Evolutionary conservation across 2,329 filamentous ascomycete species (phyloP), one percentile per base, ranked within the genome.

Genomic region (Scedosporium dehoogii): DNA sequence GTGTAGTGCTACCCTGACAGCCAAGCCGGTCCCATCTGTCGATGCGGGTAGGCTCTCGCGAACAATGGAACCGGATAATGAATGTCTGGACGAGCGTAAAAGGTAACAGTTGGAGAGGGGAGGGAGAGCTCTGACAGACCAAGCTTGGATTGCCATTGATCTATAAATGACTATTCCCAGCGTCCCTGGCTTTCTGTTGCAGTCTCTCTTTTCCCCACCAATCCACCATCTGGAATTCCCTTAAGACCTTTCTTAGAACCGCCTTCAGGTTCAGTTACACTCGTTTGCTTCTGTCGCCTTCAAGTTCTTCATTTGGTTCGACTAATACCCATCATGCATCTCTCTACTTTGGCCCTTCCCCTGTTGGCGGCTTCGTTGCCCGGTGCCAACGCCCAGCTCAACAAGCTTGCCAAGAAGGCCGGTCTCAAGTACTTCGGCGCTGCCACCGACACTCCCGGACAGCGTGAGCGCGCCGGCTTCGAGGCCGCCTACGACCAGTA

Each of bases 361-460:
- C 59, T 71, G 25, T 65, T 73, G 41, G 67, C 70, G 58, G 68
- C 66, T 53, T 69, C 63, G 62, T 66, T 65, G 69, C 74, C 65
- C 10, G 44, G 63, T 27, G 68, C 67, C 41, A 55, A 46, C 41
- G 72, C 68, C 27, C 75, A 78, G 65, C 76, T 85, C 14, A 72
- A 83, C 67, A 69, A 74, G 48, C 73, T 80, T 27, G 82, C 82
- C 10, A 76, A 79, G 64, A 75, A 78, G 62, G 79, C 81, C 38
- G 83, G 83, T 4, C 74, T 81, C 62, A 69, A 77, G 64, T 87
- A 86, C 74, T 87, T 86, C 62, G 85, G 85, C 62, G 81, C 84
- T 1, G 85, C 85, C 2, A 85, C 85, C 33, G 85, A 88, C 70
- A 69, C 71, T 5, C 72, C 72, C 2, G 72, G 70, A 6, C 69